Conservation (phyloP, 257 asterid genomes). For the Solanum medicagineum region DNA sequence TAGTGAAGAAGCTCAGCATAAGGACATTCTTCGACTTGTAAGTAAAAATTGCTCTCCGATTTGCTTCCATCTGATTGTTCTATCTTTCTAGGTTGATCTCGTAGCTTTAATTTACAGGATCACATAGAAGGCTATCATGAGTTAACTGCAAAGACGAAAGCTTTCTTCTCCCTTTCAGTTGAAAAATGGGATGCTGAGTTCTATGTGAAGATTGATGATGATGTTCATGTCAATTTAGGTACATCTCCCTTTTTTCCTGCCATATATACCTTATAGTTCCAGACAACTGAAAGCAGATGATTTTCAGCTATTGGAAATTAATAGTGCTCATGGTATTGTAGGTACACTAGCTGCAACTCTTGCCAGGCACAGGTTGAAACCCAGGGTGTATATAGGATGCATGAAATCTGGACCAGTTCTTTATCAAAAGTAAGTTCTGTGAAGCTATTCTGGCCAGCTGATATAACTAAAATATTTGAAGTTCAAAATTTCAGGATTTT, state of each 20-base stretch:
- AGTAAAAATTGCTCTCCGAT: neutral
- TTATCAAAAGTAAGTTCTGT: slow-evolving; percentile 24
- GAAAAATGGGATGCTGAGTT: slow-evolving; percentile 71
- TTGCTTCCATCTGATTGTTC: neutral
- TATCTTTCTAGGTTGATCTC: neutral
- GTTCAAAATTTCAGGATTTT: neutral
- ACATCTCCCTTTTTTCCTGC: neutral
- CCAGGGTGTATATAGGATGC: slow-evolving; percentile 46
- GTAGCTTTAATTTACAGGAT: slow-evolving; percentile 20
- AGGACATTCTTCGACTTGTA: slow-evolving; percentile 62
- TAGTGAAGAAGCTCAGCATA: slow-evolving; percentile 50
- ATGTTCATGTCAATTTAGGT: slow-evolving; percentile 83
- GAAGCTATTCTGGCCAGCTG: neutral
- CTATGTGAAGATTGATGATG: slow-evolving; percentile 72
- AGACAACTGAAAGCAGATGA: neutral
- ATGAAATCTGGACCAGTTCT: slow-evolving; percentile 67
- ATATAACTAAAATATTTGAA: neutral
- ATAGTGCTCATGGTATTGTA: slow-evolving; percentile 1
- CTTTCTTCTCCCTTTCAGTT: slow-evolving; percentile 61
- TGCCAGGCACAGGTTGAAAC: slow-evolving; percentile 39
- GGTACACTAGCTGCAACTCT: slow-evolving; percentile 54
- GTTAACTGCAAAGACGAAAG: slow-evolving; percentile 68
- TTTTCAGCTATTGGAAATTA: neutral
- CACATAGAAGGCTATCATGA: slow-evolving; percentile 83
- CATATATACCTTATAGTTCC: neutral